Base-by-base conservation (phyloP, 164 flowering plant genomes). In the Tetracentron sinense region DNA sequence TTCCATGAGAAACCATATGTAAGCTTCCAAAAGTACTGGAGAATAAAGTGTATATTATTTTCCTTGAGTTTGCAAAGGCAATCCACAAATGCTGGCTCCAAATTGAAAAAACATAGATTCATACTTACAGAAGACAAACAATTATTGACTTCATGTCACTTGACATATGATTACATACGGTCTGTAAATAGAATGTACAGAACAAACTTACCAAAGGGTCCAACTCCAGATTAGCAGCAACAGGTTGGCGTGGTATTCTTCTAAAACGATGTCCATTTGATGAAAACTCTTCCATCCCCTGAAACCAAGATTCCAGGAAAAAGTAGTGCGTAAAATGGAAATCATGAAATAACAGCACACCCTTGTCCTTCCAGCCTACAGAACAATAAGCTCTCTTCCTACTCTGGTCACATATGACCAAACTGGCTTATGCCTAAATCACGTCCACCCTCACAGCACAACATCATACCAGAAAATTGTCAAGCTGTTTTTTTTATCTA, bases 201-300 rank as follows among this genome's bases (percentile, higher is more conserved):
- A 1, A 23, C 17, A 58, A 63, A 76, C 83, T 74, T 54, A 88
- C 97, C 90, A 82, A 56, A 8, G 90, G 85, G 64, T 90, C 95
- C 71, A 86, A 60, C 72, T 83, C 85, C 55, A 69, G 73, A 74
- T 73, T 80, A 63, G 85, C 72, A 60, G 83, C 63, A 16, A 69
- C 44, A 21, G 83, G 70, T 23, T 80, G 85, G 2, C 87, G 88
- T 23, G 89, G 78, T 56, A 86, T 68, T 69, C 81, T 81, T n/a
- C 85, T 77, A 70, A 90, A 90, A 3, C 95, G 92, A 31, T 75
- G 83, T 47, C 84, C 90, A 69, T 30, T 62, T 30, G 72, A 44
- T 22, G 78, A 69, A 29, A 58, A 49, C 52, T 75, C 82, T 52
- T 85, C 90, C 87, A 83, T 85, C 53, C n/a, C 75, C 81, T 77